Evolutionary conservation across 495 filamentous ascomycete species (phyloP).

Genomic region (Sabuloglossum arenarium): DNA sequence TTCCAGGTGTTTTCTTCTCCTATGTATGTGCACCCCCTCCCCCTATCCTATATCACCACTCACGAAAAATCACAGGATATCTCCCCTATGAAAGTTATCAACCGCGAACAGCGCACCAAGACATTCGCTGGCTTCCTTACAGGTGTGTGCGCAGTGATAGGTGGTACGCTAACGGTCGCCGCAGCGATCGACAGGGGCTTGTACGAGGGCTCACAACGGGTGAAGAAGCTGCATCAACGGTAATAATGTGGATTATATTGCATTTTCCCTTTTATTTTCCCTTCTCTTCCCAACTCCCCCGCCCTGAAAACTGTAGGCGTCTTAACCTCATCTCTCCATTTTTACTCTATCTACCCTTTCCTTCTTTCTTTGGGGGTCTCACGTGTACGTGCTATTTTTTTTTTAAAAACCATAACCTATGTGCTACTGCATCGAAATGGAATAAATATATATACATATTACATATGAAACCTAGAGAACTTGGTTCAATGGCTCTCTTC

Average conservation of each 20-base stretch:
- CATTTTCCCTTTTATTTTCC: neutral
- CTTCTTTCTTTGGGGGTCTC: too few species aligned
- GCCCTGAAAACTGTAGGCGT: too few species aligned
- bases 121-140: conserved; percentile 78
- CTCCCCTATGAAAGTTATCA: conserved; percentile 99
- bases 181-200: conserved; percentile 80
- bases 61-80: conserved; percentile 44
- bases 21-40: conserved; percentile 37
- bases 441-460: too few species aligned
- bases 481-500: too few species aligned
- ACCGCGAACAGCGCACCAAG: conserved; percentile 75
- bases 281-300: neutral
- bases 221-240: conserved; percentile 61
- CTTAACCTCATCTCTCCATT: too few species aligned
- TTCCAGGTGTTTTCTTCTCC: conserved; percentile 95
- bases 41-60: neutral
- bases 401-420: too few species aligned
- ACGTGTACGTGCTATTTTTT: too few species aligned
- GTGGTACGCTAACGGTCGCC: conserved; percentile 87
- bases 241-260: conserved; percentile 4
- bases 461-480: too few species aligned
- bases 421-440: too few species aligned
- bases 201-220: conserved; percentile 65
- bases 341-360: too few species aligned
- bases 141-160: conserved; percentile 83